phyloP scores from a whole-genome alignment of 345 rosid species.

The Isatis tinctoria region DNA sequence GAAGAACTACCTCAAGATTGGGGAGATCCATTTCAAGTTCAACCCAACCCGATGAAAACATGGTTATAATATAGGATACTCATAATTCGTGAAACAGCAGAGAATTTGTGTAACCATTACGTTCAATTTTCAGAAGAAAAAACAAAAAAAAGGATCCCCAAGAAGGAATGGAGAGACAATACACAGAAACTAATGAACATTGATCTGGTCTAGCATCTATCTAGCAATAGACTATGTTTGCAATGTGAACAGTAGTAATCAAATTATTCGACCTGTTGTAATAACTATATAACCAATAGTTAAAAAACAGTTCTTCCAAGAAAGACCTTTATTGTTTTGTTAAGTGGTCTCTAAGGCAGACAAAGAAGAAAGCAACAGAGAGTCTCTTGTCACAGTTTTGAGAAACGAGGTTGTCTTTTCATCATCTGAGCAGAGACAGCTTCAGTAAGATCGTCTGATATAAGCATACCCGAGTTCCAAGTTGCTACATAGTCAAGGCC shows the following conservation, averaged over 20 bases:
- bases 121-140: too few relatives aligned
- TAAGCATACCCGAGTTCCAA: constrained; percentile 80
- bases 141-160: too few relatives aligned
- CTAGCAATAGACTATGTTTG: too few relatives aligned
- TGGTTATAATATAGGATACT: too few relatives aligned
- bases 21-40: too few relatives aligned
- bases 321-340: neutral
- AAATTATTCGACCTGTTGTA: neutral
- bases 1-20: too few relatives aligned
- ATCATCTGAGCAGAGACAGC: constrained; percentile 50
- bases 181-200: too few relatives aligned
- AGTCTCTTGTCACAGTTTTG: constrained; percentile 51
- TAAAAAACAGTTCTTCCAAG: neutral
- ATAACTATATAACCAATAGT: neutral
- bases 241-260: neutral
- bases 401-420: constrained; percentile 57
- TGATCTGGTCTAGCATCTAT: too few relatives aligned
- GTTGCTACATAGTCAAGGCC: constrained; percentile 83
- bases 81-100: too few relatives aligned
- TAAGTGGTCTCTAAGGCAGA: neutral
- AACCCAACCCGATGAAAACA: too few relatives aligned
- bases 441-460: constrained; percentile 62
- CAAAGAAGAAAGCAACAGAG: neutral
- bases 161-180: too few relatives aligned
- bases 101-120: too few relatives aligned